Percentiles rank a stretch among this genome's conserved stretches.
These are phyloP conservation scores for Dendrobium catenatum DNA, from an alignment of 106 monocot genomes.

Conservation along the genomic window DNA sequence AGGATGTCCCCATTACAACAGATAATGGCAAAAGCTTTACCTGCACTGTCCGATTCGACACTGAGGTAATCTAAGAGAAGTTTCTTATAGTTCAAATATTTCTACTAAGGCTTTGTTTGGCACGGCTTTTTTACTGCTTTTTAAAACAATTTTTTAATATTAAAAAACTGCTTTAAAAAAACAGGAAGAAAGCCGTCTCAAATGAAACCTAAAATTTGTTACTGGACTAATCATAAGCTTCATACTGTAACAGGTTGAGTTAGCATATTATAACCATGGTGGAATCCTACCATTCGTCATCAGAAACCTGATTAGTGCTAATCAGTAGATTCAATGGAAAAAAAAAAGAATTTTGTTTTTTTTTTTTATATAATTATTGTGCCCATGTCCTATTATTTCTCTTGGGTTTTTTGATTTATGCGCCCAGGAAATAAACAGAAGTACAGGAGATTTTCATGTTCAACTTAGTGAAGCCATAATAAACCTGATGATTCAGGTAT, in stretches of 20 bases:
- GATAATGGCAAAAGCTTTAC: slow-evolving; percentile 51
- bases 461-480: no score
- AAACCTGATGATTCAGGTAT: no score
- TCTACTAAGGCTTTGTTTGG: background rate
- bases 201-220: background rate
- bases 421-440: background rate
- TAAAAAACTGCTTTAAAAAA: no score
- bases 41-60: slow-evolving; percentile 59
- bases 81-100: background rate
- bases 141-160: no score
- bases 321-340: slow-evolving; percentile 7
- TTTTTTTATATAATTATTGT: background rate
- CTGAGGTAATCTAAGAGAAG: slow-evolving; percentile 31
- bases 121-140: no score
- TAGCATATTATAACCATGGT: slow-evolving; percentile 77
- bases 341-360: background rate
- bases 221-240: background rate
- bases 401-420: background rate
- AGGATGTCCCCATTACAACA: slow-evolving; percentile 43
- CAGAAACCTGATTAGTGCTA: slow-evolving; percentile 39
- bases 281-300: slow-evolving; percentile 75
- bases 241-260: slow-evolving; percentile 35
- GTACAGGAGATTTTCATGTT: background rate
- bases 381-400: background rate
- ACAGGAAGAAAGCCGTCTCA: no score